phyloP scores from a whole-genome alignment of 257 asterid species.

The Rehmannia glutinosa region DNA sequence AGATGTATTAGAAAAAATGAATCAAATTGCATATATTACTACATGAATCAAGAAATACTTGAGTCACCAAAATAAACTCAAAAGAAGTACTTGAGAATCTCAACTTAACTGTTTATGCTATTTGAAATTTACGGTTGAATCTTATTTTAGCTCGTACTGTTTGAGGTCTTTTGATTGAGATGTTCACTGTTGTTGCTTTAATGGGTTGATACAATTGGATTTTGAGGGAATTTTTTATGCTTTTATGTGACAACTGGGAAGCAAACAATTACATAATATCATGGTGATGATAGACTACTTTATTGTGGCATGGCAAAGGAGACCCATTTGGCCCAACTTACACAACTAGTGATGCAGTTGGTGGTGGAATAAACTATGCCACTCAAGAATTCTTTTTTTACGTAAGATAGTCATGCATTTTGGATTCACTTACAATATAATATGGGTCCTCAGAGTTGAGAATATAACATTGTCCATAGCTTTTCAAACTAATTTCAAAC shows the following conservation, averaged over 20 bases:
- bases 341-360: constrained; percentile 84
- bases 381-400: constrained; percentile 83
- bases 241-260: constrained; percentile 68
- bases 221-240: constrained; percentile 11
- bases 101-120: neutral
- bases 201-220: constrained; percentile 1
- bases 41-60: neutral
- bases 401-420: constrained; percentile 49
- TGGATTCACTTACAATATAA: neutral
- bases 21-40: too few species aligned
- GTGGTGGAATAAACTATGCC: constrained; percentile 88
- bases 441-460: constrained; percentile 3
- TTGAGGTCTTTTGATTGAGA: neutral
- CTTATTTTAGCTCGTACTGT: neutral
- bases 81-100: neutral
- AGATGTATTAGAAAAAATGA: neutral
- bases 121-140: neutral
- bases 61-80: neutral
- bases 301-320: constrained; percentile 93
- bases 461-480: neutral
- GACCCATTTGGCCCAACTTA: constrained; percentile 83
- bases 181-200: neutral
- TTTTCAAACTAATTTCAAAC: neutral
- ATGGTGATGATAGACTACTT: constrained; percentile 86
- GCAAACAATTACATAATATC: constrained; percentile 93